Evolutionary conservation across 1,284 basidiomycete genomes (phyloP).

Genomic region (Fomitopsis palustris): DNA sequence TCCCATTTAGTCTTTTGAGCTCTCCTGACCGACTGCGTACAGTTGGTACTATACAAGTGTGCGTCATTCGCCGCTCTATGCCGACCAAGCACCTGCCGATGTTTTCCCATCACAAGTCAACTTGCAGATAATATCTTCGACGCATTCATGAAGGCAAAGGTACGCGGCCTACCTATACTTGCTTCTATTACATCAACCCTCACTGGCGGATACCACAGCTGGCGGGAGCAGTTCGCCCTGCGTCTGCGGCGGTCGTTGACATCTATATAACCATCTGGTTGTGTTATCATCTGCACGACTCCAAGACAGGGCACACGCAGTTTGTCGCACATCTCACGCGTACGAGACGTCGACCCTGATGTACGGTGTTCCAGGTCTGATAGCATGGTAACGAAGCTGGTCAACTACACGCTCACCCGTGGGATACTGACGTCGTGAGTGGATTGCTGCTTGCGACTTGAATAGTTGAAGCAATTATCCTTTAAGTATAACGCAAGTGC

Average conservation of each 20-base stretch:
- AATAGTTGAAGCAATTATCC: background rate
- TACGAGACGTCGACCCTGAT: background rate
- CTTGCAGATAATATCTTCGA: background rate
- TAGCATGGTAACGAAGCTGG: background rate
- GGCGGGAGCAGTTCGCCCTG: background rate
- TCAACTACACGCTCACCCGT: background rate
- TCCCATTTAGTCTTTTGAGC: too few relatives aligned
- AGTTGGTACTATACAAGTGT: too few relatives aligned
- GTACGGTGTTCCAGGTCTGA: background rate
- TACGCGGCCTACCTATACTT: too few relatives aligned
- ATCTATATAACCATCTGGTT: background rate
- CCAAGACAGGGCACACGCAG: background rate
- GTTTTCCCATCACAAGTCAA: background rate
- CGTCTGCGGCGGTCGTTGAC: background rate
- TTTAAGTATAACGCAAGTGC: background rate
- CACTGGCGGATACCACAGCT: background rate
- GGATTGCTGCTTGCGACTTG: background rate
- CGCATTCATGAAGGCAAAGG: background rate
- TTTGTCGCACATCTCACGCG: background rate
- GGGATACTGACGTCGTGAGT: background rate
- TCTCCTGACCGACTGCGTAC: too few relatives aligned
- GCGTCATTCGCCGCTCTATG: background rate
- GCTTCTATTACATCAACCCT: too few relatives aligned
- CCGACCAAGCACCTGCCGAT: background rate
- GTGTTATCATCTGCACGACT: background rate